phyloP scores from a whole-genome alignment of 2,329 filamentous ascomycete genomes.

The Alternaria sp. region DNA sequence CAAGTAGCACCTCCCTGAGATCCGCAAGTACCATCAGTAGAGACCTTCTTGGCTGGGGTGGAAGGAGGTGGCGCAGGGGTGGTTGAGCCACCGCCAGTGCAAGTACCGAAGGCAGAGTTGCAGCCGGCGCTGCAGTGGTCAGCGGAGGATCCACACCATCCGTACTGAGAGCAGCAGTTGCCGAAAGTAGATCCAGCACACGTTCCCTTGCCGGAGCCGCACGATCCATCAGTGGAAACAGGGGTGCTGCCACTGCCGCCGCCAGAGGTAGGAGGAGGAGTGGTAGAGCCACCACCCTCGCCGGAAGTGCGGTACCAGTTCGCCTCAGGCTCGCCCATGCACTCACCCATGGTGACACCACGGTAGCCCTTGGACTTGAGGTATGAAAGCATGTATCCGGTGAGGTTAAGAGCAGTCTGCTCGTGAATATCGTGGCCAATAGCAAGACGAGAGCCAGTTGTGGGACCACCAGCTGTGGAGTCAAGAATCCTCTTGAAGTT shows the following conservation, averaged over 20 bases:
- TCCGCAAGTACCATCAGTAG: constrained; percentile 22
- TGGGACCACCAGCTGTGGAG: constrained; percentile 28
- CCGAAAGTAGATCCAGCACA: constrained; percentile 48
- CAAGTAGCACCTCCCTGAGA: constrained; percentile 17
- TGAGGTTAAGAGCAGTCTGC: constrained; percentile 55
- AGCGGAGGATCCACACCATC: constrained; percentile 50
- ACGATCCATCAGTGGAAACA: constrained; percentile 31
- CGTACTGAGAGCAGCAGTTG: constrained; percentile 56
- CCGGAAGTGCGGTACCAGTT: constrained; percentile 60
- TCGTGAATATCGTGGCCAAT: constrained; percentile 62
- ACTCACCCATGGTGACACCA: constrained; percentile 59
- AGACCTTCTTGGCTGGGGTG: constrained; percentile 6
- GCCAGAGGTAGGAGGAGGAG: constrained; percentile 19
- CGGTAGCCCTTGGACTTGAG: constrained; percentile 52
- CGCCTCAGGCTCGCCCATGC: constrained; percentile 55
- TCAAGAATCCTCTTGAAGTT: constrained; percentile 50
- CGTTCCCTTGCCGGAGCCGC: constrained; percentile 31
- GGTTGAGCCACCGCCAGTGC: constrained; percentile 8
- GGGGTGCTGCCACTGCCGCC: constrained; percentile 30
- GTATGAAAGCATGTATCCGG: constrained; percentile 54
- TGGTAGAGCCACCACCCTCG: constrained; percentile 28
- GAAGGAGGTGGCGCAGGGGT: background rate
- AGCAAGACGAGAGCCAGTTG: constrained; percentile 55
- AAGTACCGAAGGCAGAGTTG: constrained; percentile 42
- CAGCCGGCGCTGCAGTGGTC: constrained; percentile 47